Evolutionary conservation across 1,139 yeast species (phyloP).

Genomic region (Tardiomyces digboiensis): DNA sequence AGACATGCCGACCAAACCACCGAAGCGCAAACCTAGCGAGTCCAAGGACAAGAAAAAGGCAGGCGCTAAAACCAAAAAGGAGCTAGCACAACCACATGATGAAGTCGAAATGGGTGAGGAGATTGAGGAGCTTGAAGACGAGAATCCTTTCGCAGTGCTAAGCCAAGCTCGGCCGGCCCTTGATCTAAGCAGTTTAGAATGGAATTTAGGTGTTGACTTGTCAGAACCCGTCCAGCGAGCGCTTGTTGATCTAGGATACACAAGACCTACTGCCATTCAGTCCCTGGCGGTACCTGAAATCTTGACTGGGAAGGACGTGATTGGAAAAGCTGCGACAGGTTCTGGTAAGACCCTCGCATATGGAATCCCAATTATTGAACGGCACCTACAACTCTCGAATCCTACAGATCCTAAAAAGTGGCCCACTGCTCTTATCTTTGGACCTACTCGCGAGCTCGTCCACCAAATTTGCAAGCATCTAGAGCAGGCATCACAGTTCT

Average conservation of each 20-base stretch:
- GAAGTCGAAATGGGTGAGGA: neutral
- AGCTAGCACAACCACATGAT: constrained; percentile 1
- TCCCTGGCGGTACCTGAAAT: constrained; percentile 67
- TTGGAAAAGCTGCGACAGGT: constrained; percentile 98
- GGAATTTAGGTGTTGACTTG: neutral
- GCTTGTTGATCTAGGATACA: constrained; percentile 37
- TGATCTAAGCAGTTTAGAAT: neutral
- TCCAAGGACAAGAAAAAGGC: too few relatives aligned
- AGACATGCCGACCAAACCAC: too few relatives aligned
- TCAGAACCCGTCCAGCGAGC: constrained; percentile 32
- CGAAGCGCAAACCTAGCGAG: too few relatives aligned
- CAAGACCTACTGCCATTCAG: constrained; percentile 79
- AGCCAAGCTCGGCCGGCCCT: neutral
- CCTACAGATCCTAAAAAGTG: constrained; percentile 22
- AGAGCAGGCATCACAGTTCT: constrained; percentile 28
- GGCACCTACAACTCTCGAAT: constrained; percentile 17
- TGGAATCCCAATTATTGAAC: constrained; percentile 88
- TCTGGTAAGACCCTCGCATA: constrained; percentile 96
- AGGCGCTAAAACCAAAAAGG: too few relatives aligned
- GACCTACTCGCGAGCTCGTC: constrained; percentile 96
- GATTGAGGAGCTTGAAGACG: neutral
- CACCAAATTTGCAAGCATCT: constrained; percentile 87
- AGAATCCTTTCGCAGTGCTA: neutral
- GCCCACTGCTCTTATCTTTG: constrained; percentile 75
- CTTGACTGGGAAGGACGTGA: constrained; percentile 62